Conservation (phyloP, 1,284 basidiomycete genomes). For the Inonotus hispidus region DNA sequence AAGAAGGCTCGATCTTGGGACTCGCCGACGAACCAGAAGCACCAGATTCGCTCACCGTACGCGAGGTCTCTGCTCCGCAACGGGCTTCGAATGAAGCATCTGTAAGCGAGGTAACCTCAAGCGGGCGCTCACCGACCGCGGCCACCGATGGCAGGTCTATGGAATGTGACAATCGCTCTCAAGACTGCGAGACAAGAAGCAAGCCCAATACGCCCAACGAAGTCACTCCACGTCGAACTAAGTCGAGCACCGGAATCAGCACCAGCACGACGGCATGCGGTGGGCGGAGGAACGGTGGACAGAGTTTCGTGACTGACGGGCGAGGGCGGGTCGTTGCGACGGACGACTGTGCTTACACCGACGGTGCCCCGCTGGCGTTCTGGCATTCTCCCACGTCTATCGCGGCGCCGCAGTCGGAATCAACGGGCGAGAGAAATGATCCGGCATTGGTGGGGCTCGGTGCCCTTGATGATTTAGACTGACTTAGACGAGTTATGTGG, state of each 20-base stretch:
- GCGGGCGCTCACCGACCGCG: neutral
- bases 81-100: neutral
- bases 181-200: neutral
- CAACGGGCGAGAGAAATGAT: neutral
- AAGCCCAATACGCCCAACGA: neutral
- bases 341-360: constrained; percentile 9
- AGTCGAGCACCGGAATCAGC: neutral
- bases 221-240: neutral
- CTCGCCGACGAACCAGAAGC: neutral
- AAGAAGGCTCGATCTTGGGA: neutral
- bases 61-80: neutral
- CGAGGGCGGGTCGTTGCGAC: constrained; percentile 18
- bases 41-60: neutral
- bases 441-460: neutral
- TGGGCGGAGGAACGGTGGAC: constrained; percentile 3
- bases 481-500: neutral
- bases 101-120: neutral
- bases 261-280: neutral
- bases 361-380: constrained; percentile 1
- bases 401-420: neutral
- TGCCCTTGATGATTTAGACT: constrained; percentile 4
- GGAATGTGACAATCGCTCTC: neutral
- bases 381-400: neutral
- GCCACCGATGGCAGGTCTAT: neutral
- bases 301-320: constrained; percentile 19